Evolutionary conservation across 495 filamentous ascomycete genomes (phyloP).

Genomic region (Penicillium pancosmium): DNA sequence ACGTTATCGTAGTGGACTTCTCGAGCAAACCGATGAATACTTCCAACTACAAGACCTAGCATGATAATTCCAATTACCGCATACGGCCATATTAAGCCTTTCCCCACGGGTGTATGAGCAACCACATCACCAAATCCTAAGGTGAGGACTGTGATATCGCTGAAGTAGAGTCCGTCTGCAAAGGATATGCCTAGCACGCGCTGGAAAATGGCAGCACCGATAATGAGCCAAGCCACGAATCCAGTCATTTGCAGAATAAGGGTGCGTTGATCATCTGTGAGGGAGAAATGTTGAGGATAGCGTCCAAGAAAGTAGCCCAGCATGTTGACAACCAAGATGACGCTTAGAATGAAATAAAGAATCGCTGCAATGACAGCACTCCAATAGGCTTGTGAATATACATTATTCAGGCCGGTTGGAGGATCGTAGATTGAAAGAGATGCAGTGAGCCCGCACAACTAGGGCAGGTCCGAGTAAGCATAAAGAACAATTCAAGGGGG

Average conservation of each 20-base stretch:
- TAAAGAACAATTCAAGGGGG: not conserved
- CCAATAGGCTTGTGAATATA: slow-evolving; percentile 77
- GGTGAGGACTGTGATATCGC: slow-evolving; percentile 65
- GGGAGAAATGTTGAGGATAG: slow-evolving; percentile 73
- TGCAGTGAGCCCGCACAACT: slow-evolving; percentile 63
- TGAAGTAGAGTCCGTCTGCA: slow-evolving; percentile 64
- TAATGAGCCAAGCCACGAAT: slow-evolving; percentile 63
- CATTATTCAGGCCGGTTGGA: slow-evolving; percentile 58
- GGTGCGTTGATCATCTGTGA: slow-evolving; percentile 72
- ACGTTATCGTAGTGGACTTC: slow-evolving; percentile 70
- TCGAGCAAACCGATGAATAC: slow-evolving; percentile 69
- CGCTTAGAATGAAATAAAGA: slow-evolving; percentile 65
- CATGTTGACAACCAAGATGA: slow-evolving; percentile 76
- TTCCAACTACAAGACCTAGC: slow-evolving; percentile 83
- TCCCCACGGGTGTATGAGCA: slow-evolving; percentile 50
- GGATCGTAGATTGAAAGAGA: slow-evolving; percentile 63
- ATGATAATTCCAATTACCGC: slow-evolving; percentile 84
- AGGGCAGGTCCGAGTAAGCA: slow-evolving; percentile 2
- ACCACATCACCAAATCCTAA: slow-evolving; percentile 67
- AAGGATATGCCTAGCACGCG: slow-evolving; percentile 49
- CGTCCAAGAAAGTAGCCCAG: slow-evolving; percentile 75
- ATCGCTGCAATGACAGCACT: slow-evolving; percentile 70
- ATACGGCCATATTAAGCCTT: slow-evolving; percentile 77
- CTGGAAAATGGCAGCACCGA: slow-evolving; percentile 62
- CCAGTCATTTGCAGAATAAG: slow-evolving; percentile 66